A percentile compares a stretch with the other conserved stretches of the same genome.
Evolutionary conservation across 2,329 filamentous ascomycete genomes (phyloP).

Genomic region (Diaporthe humulicola): DNA sequence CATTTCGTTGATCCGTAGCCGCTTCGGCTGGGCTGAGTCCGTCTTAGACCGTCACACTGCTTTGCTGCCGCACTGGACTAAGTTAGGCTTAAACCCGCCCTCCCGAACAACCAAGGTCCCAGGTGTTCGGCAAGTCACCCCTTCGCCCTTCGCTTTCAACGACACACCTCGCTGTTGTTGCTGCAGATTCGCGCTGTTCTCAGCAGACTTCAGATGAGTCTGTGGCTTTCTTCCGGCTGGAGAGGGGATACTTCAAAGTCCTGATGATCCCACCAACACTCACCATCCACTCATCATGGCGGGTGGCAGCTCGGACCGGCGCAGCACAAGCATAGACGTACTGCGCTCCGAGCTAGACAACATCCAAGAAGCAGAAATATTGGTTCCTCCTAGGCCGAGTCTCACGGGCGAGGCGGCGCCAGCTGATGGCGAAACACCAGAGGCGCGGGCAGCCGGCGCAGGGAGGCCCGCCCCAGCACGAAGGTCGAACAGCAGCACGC

Average conservation of each 20-base stretch:
- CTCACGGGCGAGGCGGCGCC: background rate
- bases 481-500: conserved; percentile 26
- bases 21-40: conserved; percentile 16
- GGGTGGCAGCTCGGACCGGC: conserved; percentile 37
- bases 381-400: conserved; percentile 23
- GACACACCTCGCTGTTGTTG: background rate
- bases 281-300: conserved; percentile 42
- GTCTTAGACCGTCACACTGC: conserved; percentile 5
- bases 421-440: background rate
- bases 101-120: background rate
- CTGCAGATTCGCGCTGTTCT: background rate
- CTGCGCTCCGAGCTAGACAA: conserved; percentile 46
- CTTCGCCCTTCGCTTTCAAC: background rate
- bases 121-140: background rate
- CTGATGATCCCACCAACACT: background rate
- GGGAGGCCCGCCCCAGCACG: background rate
- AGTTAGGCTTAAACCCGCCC: background rate
- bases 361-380: conserved; percentile 42
- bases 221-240: background rate
- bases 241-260: background rate
- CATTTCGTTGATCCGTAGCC: background rate
- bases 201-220: conserved; percentile 17
- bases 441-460: conserved; percentile 26
- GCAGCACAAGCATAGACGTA: conserved; percentile 39
- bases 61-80: conserved; percentile 1